These are phyloP conservation scores for Saksenaea vasiformis DNA, from an alignment of 371 early-diverging fungal genomes.

Conservation along the genomic window DNA sequence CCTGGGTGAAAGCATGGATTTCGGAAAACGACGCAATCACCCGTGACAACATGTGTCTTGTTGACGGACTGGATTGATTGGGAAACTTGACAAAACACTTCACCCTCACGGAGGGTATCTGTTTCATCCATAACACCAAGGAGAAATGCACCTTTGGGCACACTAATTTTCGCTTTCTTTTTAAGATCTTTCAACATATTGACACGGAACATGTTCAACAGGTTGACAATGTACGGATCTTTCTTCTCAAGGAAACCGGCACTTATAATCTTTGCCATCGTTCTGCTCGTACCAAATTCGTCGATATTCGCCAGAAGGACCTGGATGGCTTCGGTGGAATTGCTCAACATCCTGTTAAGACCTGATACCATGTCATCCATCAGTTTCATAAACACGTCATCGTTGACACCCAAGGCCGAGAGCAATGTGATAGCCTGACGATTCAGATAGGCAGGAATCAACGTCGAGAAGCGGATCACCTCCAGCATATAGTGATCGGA, in stretches of 20 bases:
- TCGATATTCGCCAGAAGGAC: constrained; percentile 54
- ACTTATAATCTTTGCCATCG: constrained; percentile 55
- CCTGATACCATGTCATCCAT: constrained; percentile 47
- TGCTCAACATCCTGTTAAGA: constrained; percentile 46
- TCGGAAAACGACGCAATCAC: constrained; percentile 60
- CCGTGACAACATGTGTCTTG: constrained; percentile 36
- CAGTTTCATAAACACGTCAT: constrained; percentile 53
- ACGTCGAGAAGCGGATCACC: constrained; percentile 57
- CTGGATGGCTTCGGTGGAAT: constrained; percentile 47
- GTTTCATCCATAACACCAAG: constrained; percentile 85
- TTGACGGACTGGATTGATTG: constrained; percentile 18
- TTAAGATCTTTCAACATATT: constrained; percentile 64
- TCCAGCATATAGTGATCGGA: constrained; percentile 63
- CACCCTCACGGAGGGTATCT: constrained; percentile 58
- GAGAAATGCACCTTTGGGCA: constrained; percentile 67
- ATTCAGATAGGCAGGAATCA: constrained; percentile 68
- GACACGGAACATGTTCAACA: constrained; percentile 57
- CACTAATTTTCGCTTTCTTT: constrained; percentile 69
- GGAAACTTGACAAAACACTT: constrained; percentile 70
- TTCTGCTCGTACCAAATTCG: constrained; percentile 54
- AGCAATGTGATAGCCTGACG: constrained; percentile 74
- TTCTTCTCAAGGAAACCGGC: constrained; percentile 56
- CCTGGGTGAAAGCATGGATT: constrained; percentile 88
- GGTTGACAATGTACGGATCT: constrained; percentile 62
- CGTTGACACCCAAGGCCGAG: constrained; percentile 63